Percentiles rank a stretch among this genome's conserved stretches.
These are phyloP conservation scores for Prinsepia uniflora DNA, from an alignment of 306 rosid genomes.

Conservation along the genomic window DNA sequence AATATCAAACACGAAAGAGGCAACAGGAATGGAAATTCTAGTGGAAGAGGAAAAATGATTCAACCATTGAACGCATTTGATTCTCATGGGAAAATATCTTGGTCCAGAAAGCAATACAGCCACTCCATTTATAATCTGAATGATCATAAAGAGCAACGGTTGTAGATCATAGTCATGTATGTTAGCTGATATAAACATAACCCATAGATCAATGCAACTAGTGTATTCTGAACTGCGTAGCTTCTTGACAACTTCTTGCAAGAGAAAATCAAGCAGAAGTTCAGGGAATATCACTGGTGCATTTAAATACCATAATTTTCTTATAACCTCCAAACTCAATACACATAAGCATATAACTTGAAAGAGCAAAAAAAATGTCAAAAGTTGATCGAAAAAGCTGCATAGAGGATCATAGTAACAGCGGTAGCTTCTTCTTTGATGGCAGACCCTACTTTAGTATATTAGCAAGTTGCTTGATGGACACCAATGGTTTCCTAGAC, in stretches of 20 bases:
- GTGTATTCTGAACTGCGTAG: slow-evolving; percentile 71
- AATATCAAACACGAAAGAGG: slow-evolving; percentile 62
- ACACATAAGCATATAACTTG: not conserved
- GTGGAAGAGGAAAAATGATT: slow-evolving; percentile 69
- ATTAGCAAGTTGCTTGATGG: slow-evolving; percentile 55
- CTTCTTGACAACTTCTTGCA: slow-evolving; percentile 73
- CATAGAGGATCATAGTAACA: not conserved
- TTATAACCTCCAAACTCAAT: not conserved
- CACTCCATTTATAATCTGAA: slow-evolving; percentile 79
- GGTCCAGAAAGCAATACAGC: slow-evolving; percentile 78
- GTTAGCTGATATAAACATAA: slow-evolving; percentile 51
- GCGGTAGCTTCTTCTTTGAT: slow-evolving; percentile 62
- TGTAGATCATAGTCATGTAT: slow-evolving; percentile 67
- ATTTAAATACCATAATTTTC: not conserved
- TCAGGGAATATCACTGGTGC: slow-evolving; percentile 17
- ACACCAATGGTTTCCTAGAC: slow-evolving; percentile 52
- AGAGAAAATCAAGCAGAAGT: slow-evolving; percentile 26
- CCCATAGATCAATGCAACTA: slow-evolving; percentile 88
- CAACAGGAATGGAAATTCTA: slow-evolving; percentile 81
- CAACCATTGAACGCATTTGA: slow-evolving; percentile 83
- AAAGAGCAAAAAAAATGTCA: no score
- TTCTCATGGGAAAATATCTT: slow-evolving; percentile 87
- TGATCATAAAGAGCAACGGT: slow-evolving; percentile 48
- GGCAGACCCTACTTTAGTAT: slow-evolving; percentile 62
- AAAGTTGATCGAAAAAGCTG: no score